phyloP scores from a whole-genome alignment of 2,329 filamentous ascomycete species.

The Beauveria varroae region DNA sequence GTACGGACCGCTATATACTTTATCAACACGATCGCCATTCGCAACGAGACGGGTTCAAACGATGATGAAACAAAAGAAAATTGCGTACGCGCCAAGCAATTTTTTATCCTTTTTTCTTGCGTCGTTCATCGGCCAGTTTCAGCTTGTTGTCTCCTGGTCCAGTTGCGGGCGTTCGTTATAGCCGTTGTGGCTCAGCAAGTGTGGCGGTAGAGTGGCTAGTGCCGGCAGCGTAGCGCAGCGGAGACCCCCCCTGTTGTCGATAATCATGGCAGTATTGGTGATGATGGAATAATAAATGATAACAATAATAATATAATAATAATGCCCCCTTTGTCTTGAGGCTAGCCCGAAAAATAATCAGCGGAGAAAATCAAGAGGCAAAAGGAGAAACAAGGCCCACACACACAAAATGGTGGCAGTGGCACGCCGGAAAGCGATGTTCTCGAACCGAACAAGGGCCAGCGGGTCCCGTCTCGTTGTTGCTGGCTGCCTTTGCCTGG shows the following conservation, averaged over 20 bases:
- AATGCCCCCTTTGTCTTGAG: too few relatives aligned
- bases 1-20: too few relatives aligned
- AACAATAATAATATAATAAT: neutral
- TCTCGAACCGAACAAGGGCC: conserved; percentile 10
- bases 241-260: neutral
- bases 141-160: neutral
- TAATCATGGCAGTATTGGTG: too few relatives aligned
- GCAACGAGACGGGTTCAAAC: neutral
- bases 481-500: neutral
- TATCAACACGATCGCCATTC: neutral
- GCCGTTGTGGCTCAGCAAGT: neutral
- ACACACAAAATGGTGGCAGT: neutral
- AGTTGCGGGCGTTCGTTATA: neutral
- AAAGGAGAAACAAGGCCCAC: neutral
- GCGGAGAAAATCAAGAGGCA: neutral
- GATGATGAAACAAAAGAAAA: neutral
- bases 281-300: neutral
- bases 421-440: conserved; percentile 10
- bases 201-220: conserved; percentile 1
- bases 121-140: neutral
- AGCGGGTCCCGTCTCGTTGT: conserved; percentile 1
- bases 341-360: neutral
- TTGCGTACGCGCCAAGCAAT: neutral
- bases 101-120: neutral
- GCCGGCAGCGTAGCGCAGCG: neutral